Evolutionary conservation across 116 monocot species (phyloP), one percentile per base, ranked within the genome.

Genomic region (Cymodocea nodosa): DNA sequence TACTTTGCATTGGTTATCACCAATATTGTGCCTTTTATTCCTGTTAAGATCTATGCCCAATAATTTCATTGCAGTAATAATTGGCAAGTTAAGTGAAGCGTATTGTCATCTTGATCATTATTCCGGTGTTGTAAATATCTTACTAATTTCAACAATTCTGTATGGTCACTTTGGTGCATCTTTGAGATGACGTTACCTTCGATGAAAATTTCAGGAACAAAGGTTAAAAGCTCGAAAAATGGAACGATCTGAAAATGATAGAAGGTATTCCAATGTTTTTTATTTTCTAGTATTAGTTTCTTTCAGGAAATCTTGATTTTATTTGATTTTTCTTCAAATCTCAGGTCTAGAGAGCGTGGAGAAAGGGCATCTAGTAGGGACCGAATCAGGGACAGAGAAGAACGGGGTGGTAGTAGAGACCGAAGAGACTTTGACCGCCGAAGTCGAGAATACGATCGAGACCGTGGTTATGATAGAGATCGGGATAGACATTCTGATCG

Each of bases 271-370:
- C 1, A 64, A 19, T 19, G 23, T 17, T 63, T 55, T 51, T 23
- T 44, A 8, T 10, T 44, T 44, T 44, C 44, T 10, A 8, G 1
- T 6, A 39, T 62, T 0, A 61, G 16, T n/a, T 2, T 62, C 10
- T 62, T 19, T 62, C 37, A 18, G 6, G 18, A 37, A 2, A 58
- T 58, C 14, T 0, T 24, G 24, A 7, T 60, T 34, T 70, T n/a
- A n/a, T n/a, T n/a, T n/a, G n/a, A n/a, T n/a, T 51, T 61, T 15
- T 23, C 34, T 15, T 14, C 23, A 40, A n/a, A 19, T 9, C 56
- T 68, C 57, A 92, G 92, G 65, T 87, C 81, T 25, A 85, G 60
- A 71, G 92, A 87, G 59, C 78, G 44, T 4, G 67, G 66, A 15
- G 77, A 77, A 25, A 72, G 77, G 23, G 62, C 60, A 54, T 23